Evolutionary conservation across 2,329 filamentous ascomycete genomes (phyloP).

Genomic region (Pezicula neosporulosa): DNA sequence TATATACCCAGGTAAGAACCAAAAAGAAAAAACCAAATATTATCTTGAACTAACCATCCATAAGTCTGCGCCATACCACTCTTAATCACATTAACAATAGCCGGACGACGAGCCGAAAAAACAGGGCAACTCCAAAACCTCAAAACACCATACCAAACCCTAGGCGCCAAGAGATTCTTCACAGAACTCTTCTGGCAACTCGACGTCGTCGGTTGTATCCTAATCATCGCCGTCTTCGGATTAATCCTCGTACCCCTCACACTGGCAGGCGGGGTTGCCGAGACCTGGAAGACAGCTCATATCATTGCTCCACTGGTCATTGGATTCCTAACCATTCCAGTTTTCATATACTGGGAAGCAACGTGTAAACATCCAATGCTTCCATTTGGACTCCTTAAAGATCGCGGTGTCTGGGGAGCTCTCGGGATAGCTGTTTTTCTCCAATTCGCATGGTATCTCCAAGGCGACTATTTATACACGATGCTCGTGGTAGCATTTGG

Average conservation of each 20-base stretch:
- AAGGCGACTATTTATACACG: slow-evolving; percentile 62
- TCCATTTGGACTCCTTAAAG: slow-evolving; percentile 59
- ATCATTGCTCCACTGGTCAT: slow-evolving; percentile 60
- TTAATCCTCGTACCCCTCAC: slow-evolving; percentile 50
- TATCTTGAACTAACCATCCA: neutral
- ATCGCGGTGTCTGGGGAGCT: slow-evolving; percentile 61
- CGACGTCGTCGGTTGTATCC: slow-evolving; percentile 45
- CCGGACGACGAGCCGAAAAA: slow-evolving; percentile 48
- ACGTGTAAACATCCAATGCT: slow-evolving; percentile 44
- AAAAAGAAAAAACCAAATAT: neutral
- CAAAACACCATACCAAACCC: slow-evolving; percentile 38
- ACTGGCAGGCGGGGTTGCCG: slow-evolving; percentile 44
- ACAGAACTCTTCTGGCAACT: slow-evolving; percentile 52
- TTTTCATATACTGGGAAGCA: slow-evolving; percentile 61
- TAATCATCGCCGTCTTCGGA: slow-evolving; percentile 42
- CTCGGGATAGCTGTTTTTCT: slow-evolving; percentile 54
- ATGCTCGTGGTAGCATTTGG: slow-evolving; percentile 59
- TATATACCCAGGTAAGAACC: slow-evolving; percentile 44
- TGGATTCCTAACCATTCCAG: slow-evolving; percentile 50
- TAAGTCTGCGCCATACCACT: slow-evolving; percentile 48
- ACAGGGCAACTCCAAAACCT: slow-evolving; percentile 40
- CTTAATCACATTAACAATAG: slow-evolving; percentile 45
- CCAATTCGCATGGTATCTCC: slow-evolving; percentile 59
- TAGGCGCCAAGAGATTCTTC: slow-evolving; percentile 34
- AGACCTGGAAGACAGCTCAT: slow-evolving; percentile 55